phyloP scores from a whole-genome alignment of 2,329 filamentous ascomycete genomes.

The Monosporascus cannonballus region DNA sequence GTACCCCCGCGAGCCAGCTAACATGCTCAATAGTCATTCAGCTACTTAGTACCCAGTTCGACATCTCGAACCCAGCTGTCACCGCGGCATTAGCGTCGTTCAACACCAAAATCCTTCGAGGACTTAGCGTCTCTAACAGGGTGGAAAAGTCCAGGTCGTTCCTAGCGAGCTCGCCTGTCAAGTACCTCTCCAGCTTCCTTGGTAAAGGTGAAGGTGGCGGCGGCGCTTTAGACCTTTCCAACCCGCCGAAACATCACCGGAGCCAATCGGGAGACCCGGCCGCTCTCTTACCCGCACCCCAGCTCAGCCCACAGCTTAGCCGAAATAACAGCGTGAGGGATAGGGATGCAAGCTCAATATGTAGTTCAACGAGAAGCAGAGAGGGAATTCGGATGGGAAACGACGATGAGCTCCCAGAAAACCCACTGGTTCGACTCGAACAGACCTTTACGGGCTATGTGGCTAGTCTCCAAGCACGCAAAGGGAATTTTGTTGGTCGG shows the following conservation, averaged over 20 bases:
- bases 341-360: slow-evolving; percentile 40
- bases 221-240: slow-evolving; percentile 34
- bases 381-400: slow-evolving; percentile 34
- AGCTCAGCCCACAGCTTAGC: slow-evolving; percentile 29
- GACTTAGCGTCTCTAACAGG: slow-evolving; percentile 57
- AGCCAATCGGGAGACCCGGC: slow-evolving; percentile 29
- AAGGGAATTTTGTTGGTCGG: slow-evolving; percentile 78
- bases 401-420: slow-evolving; percentile 52
- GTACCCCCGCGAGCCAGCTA: slow-evolving; percentile 19
- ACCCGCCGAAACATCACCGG: slow-evolving; percentile 34
- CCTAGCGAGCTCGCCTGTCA: slow-evolving; percentile 79
- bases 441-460: slow-evolving; percentile 81
- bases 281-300: slow-evolving; percentile 33
- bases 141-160: slow-evolving; percentile 62
- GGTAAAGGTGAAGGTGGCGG: slow-evolving; percentile 38
- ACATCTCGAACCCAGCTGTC: slow-evolving; percentile 57
- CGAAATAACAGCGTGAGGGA: slow-evolving; percentile 42
- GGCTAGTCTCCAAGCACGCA: slow-evolving; percentile 74
- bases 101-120: slow-evolving; percentile 70
- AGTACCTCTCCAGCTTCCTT: slow-evolving; percentile 79
- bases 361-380: slow-evolving; percentile 47
- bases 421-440: slow-evolving; percentile 68
- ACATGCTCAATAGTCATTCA: slow-evolving; percentile 54
- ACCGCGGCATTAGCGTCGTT: slow-evolving; percentile 67
- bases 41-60: slow-evolving; percentile 64